These are phyloP conservation scores for Xerocomus nothofagi DNA, from an alignment of 1,284 basidiomycete genomes.

Conservation along the genomic window DNA sequence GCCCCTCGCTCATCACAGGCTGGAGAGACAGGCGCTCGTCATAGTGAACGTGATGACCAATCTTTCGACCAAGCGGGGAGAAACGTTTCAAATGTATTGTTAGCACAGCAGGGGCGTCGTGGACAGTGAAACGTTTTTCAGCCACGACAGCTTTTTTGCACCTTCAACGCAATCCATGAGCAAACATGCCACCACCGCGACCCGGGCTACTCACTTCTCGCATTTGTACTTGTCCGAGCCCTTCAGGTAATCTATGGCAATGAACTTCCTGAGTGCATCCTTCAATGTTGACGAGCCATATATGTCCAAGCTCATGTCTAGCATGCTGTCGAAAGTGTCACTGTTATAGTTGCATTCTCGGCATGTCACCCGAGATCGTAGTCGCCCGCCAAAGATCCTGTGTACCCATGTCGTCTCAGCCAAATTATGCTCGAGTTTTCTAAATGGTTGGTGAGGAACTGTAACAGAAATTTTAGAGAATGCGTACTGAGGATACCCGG, in stretches of 20 bases:
- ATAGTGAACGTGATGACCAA: conserved; percentile 77
- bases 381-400: conserved; percentile 88
- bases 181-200: background rate
- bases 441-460: conserved; percentile 33
- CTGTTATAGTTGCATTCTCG: conserved; percentile 81
- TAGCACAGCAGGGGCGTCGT: conserved; percentile 86
- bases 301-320: conserved; percentile 93
- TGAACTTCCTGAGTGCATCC: conserved; percentile 82
- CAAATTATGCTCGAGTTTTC: conserved; percentile 76
- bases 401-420: conserved; percentile 94
- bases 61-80: conserved; percentile 86
- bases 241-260: conserved; percentile 79
- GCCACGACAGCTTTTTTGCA: conserved; percentile 89
- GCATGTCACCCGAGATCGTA: conserved; percentile 95
- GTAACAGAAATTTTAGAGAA: conserved; percentile 5
- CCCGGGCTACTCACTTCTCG: conserved; percentile 74
- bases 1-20: conserved; percentile 81
- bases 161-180: conserved; percentile 41
- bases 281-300: conserved; percentile 61
- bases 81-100: conserved; percentile 98
- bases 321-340: conserved; percentile 95
- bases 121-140: conserved; percentile 85
- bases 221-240: conserved; percentile 98
- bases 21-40: conserved; percentile 77
- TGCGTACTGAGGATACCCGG: conserved; percentile 68